Percentiles rank a stretch among this genome's conserved stretches.
phyloP scores from a whole-genome alignment of 2,329 filamentous ascomycete genomes.

The Curvularia verruculosa region DNA sequence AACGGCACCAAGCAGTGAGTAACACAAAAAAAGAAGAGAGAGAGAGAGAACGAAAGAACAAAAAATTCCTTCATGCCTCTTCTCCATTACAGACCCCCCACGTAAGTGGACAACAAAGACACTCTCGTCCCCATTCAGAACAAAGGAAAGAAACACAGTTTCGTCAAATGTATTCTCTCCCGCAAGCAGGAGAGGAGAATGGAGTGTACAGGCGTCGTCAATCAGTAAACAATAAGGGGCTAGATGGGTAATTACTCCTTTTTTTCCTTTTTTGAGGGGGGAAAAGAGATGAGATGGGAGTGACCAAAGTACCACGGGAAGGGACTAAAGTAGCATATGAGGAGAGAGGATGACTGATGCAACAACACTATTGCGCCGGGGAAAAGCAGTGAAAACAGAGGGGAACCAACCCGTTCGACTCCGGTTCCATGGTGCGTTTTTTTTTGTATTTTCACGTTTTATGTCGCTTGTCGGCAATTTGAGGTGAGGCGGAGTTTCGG shows the following conservation, averaged over 20 bases:
- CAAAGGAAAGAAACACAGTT: constrained; percentile 47
- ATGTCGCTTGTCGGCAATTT: constrained; percentile 33
- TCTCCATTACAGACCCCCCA: background rate
- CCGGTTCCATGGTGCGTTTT: constrained; percentile 36
- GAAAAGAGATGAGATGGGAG: constrained; percentile 31
- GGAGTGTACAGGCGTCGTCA: constrained; percentile 11
- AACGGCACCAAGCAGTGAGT: constrained; percentile 15
- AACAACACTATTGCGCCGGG: constrained; percentile 35
- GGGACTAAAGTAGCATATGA: constrained; percentile 19
- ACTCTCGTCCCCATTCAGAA: constrained; percentile 24
- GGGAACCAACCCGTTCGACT: constrained; percentile 36
- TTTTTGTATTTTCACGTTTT: constrained; percentile 36
- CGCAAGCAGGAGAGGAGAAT: constrained; percentile 30
- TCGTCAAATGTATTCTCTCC: constrained; percentile 44
- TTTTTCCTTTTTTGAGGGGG: no score
- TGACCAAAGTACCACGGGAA: constrained; percentile 32
- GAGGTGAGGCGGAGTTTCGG: constrained; percentile 17
- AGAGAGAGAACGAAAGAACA: background rate
- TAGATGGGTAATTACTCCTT: background rate
- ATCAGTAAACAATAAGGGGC: constrained; percentile 17
- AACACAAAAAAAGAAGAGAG: background rate
- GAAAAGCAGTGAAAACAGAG: constrained; percentile 31
- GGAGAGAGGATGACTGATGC: constrained; percentile 25
- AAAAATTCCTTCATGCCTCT: constrained; percentile 9
- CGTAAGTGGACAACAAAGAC: constrained; percentile 18